Base-by-base conservation (phyloP, 192 early-diverging fungal genomes). In the Mortierella antarctica region DNA sequence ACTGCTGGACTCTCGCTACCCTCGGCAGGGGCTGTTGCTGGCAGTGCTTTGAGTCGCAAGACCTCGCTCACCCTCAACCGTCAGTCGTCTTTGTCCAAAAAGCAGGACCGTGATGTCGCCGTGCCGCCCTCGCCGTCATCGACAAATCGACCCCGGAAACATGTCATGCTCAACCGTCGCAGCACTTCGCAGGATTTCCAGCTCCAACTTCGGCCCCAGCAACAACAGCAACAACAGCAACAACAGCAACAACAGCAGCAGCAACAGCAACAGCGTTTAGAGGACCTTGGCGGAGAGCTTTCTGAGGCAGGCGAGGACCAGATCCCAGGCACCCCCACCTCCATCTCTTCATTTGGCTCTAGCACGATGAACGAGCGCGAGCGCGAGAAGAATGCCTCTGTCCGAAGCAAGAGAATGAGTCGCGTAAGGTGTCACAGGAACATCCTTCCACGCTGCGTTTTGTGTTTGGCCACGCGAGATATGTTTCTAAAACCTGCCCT, bases 131-230 rank as follows among this genome's bases (percentile, higher is more conserved):
- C 76, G 6, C 76, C 69, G 49, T 79, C 76, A 14, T 79, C 69
- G 12, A 55, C 69, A 7, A 68, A 79, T 56, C 57, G 61, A 23
- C 68, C 68, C 4, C 63, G 62, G 17, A 64, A 64, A 20, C 76
- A 79, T 56, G 63, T 79, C 51, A 79, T 79, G 76, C 31, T 79
- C 31, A 71, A 79, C 52, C 76, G 76, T 15, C 62, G 70, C 14
- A 71, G 68, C 31, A 59, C 52, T 12, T 79, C 76, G 7, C 76
- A 79, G 58, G 76, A 79, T 41, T 79, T 79, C 45, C 69, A 70
- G 40, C 13, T 71, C 15, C 69, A 69, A 13, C 53, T 71, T 55
- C 76, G 62, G 4, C 31, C 31, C 31, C 31, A 31, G 31, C 31
- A 31, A 31, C 64, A 66, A 21, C 64, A 74, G 41, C 75, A 70